Percentiles rank a stretch among this genome's conserved stretches.
Evolutionary conservation across 2,329 filamentous ascomycete genomes (phyloP).

Genomic region (Sporothrix pseudoabietina): DNA sequence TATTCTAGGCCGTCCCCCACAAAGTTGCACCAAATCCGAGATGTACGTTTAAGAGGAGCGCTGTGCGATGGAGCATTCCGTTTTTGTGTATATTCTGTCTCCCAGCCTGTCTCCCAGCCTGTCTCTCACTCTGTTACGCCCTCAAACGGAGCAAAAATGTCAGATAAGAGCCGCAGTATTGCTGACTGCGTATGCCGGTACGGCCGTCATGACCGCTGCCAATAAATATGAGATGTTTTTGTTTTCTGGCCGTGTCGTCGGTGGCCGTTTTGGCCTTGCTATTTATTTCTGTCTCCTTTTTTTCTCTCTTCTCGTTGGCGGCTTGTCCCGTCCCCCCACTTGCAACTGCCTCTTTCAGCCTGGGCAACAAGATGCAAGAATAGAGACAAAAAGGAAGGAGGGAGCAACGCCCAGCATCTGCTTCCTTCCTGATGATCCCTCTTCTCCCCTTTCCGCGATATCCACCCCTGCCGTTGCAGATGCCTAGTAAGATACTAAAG

Average conservation of each 20-base stretch:
- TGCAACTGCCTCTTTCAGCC: constrained; percentile 12
- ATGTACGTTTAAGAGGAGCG: not conserved
- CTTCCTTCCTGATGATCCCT: not conserved
- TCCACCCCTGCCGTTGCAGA: not conserved
- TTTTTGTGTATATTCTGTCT: not conserved
- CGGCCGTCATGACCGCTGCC: not conserved
- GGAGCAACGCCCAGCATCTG: constrained; percentile 5
- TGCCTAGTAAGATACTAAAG: not conserved
- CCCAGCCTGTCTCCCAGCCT: not conserved
- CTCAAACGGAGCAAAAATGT: not conserved
- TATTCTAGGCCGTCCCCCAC: constrained; percentile 9
- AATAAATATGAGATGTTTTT: not conserved
- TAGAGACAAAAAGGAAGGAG: constrained; percentile 9
- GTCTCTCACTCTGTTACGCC: not conserved
- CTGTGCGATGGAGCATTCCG: not conserved
- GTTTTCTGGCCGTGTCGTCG: not conserved
- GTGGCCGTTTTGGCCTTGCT: constrained; percentile 4
- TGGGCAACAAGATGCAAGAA: not conserved
- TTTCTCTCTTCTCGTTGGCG: not conserved
- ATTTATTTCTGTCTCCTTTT: not conserved
- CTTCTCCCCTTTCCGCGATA: not conserved
- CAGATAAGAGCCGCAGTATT: not conserved
- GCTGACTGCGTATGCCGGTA: constrained; percentile 10
- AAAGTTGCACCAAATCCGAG: not conserved
- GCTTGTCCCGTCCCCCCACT: constrained; percentile 9